Conservation (phyloP, 306 rosid species). For the Bauhinia variegata region DNA sequence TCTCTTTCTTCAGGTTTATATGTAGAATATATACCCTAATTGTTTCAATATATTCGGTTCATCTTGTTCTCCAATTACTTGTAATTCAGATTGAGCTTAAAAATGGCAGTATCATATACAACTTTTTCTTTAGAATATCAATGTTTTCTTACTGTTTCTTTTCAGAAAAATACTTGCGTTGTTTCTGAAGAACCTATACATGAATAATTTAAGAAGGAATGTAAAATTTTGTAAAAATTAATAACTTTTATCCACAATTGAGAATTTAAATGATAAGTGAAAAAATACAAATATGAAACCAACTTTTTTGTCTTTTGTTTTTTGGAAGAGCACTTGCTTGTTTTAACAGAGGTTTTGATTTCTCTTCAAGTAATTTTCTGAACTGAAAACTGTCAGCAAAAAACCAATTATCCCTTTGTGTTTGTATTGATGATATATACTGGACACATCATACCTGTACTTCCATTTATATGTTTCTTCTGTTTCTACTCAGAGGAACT, state of each 20-base stretch:
- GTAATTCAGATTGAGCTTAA: slow-evolving; percentile 9
- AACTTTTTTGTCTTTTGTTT: too few species aligned
- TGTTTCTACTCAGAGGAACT: slow-evolving; percentile 65
- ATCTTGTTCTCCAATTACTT: slow-evolving; percentile 2
- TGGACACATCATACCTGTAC: slow-evolving; percentile 12
- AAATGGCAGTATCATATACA: not conserved
- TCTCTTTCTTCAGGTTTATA: slow-evolving; percentile 91
- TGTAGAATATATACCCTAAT: slow-evolving; percentile 24
- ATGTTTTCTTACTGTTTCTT: not conserved
- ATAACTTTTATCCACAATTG: not conserved
- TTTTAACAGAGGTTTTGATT: not conserved
- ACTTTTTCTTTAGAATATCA: not conserved
- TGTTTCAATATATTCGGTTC: slow-evolving; percentile 11
- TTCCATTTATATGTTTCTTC: slow-evolving; percentile 28
- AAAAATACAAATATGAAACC: not conserved
- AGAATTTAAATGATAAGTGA: slow-evolving; percentile 7
- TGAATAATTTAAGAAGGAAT: not conserved
- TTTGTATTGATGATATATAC: not conserved
- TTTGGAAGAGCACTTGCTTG: not conserved
- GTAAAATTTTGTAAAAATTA: not conserved
- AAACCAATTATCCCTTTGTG: not conserved
- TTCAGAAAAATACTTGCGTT: not conserved
- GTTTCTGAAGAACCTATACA: not conserved
- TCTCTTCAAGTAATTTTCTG: not conserved
- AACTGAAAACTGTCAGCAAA: slow-evolving; percentile 4